These are phyloP conservation scores for Mariannaea elegans DNA, from an alignment of 2,329 filamentous ascomycete genomes.

Conservation along the genomic window DNA sequence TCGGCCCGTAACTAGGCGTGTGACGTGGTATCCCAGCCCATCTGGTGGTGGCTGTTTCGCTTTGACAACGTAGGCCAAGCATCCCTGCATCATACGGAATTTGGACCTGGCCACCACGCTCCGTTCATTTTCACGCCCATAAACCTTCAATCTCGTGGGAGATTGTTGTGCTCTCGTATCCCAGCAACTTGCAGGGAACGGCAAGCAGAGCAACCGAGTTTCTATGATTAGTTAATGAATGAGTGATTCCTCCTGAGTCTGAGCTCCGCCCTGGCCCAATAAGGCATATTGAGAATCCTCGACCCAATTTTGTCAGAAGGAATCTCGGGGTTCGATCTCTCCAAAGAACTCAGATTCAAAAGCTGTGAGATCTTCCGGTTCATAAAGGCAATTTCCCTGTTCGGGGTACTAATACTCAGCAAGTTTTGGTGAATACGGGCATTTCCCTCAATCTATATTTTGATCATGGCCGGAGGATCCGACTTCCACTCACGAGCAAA, in stretches of 20 bases:
- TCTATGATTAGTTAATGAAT: background rate
- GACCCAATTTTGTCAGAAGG: background rate
- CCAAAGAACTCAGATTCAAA: background rate
- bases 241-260: background rate
- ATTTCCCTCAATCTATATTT: background rate
- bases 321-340: background rate
- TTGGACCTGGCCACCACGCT: conserved; percentile 17
- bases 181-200: conserved; percentile 9
- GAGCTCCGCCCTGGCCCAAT: background rate
- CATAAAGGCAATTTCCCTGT: background rate
- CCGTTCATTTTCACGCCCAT: conserved; percentile 5
- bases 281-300: background rate
- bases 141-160: conserved; percentile 11
- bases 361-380: background rate
- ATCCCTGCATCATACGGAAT: conserved; percentile 13
- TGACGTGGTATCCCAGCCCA: conserved; percentile 25
- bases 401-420: background rate
- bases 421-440: background rate
- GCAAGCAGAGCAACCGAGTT: background rate
- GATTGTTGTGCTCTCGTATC: conserved; percentile 19
- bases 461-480: background rate
- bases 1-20: conserved; percentile 25
- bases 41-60: conserved; percentile 20
- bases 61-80: conserved; percentile 20
- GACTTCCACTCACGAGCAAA: no score